A percentile compares a stretch with the other conserved stretches of the same genome.
Conservation (phyloP, 495 filamentous ascomycete genomes). For the Penicillium canariense region DNA sequence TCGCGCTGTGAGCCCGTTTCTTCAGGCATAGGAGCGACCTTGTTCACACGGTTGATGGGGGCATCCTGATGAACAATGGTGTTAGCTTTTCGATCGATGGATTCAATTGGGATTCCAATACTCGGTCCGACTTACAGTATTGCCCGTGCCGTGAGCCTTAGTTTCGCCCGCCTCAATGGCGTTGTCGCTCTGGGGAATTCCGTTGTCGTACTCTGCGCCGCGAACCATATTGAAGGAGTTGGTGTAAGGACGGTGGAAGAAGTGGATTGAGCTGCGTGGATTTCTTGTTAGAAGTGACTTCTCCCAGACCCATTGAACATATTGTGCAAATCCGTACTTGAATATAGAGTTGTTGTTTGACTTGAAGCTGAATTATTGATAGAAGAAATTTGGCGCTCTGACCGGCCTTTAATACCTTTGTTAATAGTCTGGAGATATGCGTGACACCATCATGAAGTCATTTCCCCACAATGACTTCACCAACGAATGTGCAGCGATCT, state of each 20-base stretch:
- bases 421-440: not conserved
- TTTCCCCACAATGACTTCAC: constrained; percentile 36
- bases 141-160: constrained; percentile 42
- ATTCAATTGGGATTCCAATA: not conserved
- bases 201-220: constrained; percentile 51
- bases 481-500: constrained; percentile 7
- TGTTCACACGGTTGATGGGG: constrained; percentile 41
- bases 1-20: constrained; percentile 32
- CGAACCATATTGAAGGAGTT: constrained; percentile 44
- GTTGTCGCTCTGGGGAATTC: constrained; percentile 49
- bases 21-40: constrained; percentile 44
- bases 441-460: constrained; percentile 46
- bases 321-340: too few species aligned
- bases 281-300: not conserved
- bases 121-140: constrained; percentile 31
- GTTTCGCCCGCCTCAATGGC: constrained; percentile 45
- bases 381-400: too few species aligned
- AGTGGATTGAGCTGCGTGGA: not conserved
- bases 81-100: not conserved
- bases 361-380: not conserved
- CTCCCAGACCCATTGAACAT: too few species aligned
- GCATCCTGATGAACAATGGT: constrained; percentile 23
- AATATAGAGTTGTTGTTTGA: not conserved
- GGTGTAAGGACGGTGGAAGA: not conserved
- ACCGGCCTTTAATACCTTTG: not conserved